Conservation (phyloP, 169 alveolate species). For the Plasmodium chabaudi region DNA sequence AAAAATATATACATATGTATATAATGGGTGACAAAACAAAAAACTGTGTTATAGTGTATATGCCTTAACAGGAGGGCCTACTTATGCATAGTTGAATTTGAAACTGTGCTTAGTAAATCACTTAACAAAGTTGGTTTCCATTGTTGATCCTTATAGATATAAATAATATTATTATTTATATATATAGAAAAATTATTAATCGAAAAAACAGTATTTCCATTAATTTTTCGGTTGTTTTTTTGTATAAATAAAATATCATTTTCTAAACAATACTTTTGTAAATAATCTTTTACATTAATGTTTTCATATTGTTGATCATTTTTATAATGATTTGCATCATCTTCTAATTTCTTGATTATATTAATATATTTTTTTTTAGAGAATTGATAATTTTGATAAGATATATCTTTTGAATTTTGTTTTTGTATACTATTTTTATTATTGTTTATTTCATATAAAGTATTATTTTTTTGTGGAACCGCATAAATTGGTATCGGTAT, state of each 20-base stretch:
- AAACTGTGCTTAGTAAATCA: slow-evolving; percentile 31
- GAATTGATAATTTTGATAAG: slow-evolving; percentile 13
- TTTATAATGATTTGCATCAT: slow-evolving; percentile 31
- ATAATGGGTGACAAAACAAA: too few relatives aligned
- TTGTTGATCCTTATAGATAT: slow-evolving; percentile 35
- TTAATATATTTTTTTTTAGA: slow-evolving; percentile 41
- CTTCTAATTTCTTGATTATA: slow-evolving; percentile 56
- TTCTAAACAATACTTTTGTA: slow-evolving; percentile 48
- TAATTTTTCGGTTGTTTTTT: slow-evolving; percentile 62
- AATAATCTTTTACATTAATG: slow-evolving; percentile 48
- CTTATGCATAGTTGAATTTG: not conserved
- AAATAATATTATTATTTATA: slow-evolving; percentile 61
- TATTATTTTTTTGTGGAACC: slow-evolving; percentile 38
- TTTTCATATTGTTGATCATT: slow-evolving; percentile 35
- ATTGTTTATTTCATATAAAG: slow-evolving; percentile 29
- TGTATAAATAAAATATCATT: slow-evolving; percentile 56
- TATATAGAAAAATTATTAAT: slow-evolving; percentile 63
- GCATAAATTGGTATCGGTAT: slow-evolving; percentile 72
- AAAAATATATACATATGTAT: too few relatives aligned
- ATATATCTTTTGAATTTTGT: slow-evolving; percentile 14
- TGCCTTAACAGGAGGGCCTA: not conserved
- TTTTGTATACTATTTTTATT: slow-evolving; percentile 13
- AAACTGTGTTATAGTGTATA: too few relatives aligned
- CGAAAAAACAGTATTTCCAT: slow-evolving; percentile 54
- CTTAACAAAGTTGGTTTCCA: slow-evolving; percentile 64